Evolutionary conservation across 73 alveolate genomes (phyloP), one percentile per base, ranked within the genome.

Genomic region (Paramecium tetraurelia): DNA sequence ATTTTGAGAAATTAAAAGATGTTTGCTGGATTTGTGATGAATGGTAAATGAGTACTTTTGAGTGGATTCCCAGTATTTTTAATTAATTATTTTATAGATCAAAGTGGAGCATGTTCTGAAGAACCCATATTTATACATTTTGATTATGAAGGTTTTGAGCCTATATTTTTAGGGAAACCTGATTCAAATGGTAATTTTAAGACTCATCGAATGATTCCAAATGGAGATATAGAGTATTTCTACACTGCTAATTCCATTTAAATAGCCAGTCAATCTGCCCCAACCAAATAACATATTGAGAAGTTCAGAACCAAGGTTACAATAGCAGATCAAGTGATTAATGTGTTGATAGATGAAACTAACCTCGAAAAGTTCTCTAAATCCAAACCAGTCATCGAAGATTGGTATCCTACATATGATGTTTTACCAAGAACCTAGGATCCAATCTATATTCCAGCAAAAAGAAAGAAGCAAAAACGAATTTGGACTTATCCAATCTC

Each of bases 21-120:
- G 57, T 44, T 24, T 89, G 94, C 14, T 89, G 94, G 94, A 89
- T 89, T 24, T 89, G 94, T 29, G 94, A 89, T 89, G 94, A 88
- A 22, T 89, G 94, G 94, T 44, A 71, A 72, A 68, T 46, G 57
- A 24, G 38, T 24, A 83, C 86, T 20, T 89, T 89, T 46, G 46
- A 35, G 7, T 89, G 94, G 94, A 53, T 80, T 31, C 90, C 90
- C 27, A 63, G 84, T 63, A 63, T 31, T 63, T 22, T 12, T 22
- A 12, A 63, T 27, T 2, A 31, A 63, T 63, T 27, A 63, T 31
- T 27, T 11, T 63, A 27, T 63, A 63, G 93, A 89, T 31, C 20
- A 89, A 46, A 70, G 92, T 43, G 94, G 94, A 4, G 75, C 86
- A 11, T 84, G 85, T 59, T 57, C 87, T n/a, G 92, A 77, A 48